Conservation (phyloP, 495 filamentous ascomycete genomes). For the Cercophora sp. region DNA sequence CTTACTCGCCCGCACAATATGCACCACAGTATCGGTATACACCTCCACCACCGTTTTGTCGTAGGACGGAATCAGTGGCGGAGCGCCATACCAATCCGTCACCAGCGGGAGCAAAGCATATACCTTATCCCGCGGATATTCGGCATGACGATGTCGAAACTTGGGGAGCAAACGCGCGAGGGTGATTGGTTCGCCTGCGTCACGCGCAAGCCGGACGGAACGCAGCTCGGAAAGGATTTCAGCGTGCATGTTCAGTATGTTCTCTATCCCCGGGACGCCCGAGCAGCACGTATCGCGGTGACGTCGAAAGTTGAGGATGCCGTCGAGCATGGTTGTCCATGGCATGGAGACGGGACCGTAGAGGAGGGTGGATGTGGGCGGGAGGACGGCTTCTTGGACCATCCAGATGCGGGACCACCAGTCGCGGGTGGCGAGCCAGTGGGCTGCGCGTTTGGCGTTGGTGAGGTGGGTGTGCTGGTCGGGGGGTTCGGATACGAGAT, state of each 20-base stretch:
- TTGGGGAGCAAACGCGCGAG: not conserved
- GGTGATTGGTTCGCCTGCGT: not conserved
- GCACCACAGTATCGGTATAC: not conserved
- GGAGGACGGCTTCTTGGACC: slow-evolving; percentile 4
- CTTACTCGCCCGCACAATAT: not conserved
- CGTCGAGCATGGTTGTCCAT: not conserved
- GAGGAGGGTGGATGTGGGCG: not conserved
- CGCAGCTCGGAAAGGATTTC: not conserved
- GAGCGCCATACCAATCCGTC: slow-evolving; percentile 1
- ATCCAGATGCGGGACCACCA: slow-evolving; percentile 10
- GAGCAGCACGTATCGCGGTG: slow-evolving; percentile 7
- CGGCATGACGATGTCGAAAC: not conserved
- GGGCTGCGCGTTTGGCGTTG: not conserved
- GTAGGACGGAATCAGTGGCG: not conserved
- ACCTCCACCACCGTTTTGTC: not conserved
- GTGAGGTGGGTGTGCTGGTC: not conserved
- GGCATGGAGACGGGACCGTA: slow-evolving; percentile 5
- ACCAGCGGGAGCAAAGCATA: slow-evolving; percentile 6
- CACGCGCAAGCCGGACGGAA: not conserved
- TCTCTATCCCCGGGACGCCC: not conserved
- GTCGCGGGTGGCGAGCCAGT: not conserved
- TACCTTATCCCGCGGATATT: not conserved
- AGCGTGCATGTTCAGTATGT: slow-evolving; percentile 4
- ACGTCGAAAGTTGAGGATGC: not conserved
- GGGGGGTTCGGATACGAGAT: not conserved